phyloP scores from a whole-genome alignment of 257 asterid genomes.

The Henckelia pumila region DNA sequence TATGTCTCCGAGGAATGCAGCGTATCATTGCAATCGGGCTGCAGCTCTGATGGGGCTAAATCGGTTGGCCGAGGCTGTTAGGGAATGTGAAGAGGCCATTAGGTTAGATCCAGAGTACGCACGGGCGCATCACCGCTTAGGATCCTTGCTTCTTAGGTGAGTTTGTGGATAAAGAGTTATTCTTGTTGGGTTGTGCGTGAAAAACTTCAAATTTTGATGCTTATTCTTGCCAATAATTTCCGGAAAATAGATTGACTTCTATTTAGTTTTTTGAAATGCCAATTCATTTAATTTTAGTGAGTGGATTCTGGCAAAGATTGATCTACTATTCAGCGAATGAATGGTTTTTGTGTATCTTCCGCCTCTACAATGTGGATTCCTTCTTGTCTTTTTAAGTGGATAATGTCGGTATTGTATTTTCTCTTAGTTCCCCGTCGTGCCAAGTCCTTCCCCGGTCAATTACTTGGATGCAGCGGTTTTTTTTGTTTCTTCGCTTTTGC shows the following conservation, averaged over 20 bases:
- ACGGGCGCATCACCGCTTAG: conserved; percentile 87
- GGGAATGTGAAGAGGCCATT: conserved; percentile 87
- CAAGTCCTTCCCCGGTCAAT: conserved; percentile 20
- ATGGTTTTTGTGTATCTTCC: conserved; percentile 24
- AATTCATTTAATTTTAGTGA: conserved; percentile 18
- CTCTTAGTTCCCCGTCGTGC: conserved; percentile 26
- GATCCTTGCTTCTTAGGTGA: conserved; percentile 81
- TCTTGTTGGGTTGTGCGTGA: conserved; percentile 22
- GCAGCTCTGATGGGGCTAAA: conserved; percentile 75
- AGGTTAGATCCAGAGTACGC: conserved; percentile 79
- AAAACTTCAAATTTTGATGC: conserved; percentile 26
- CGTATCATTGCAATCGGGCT: conserved; percentile 71
- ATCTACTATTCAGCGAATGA: conserved; percentile 23
- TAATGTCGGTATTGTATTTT: conserved; percentile 26
- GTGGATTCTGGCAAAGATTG: conserved; percentile 20
- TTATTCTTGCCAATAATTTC: conserved; percentile 17
- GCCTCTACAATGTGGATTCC: conserved; percentile 25
- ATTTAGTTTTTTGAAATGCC: conserved; percentile 8
- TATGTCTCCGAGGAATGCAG: conserved; percentile 58
- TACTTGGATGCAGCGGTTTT: conserved; percentile 21
- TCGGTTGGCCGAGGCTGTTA: conserved; percentile 59
- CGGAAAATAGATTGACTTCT: not conserved
- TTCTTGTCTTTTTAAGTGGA: conserved; percentile 27
- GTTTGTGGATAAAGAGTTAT: conserved; percentile 25
- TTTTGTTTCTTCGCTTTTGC: conserved; percentile 18